Conservation (phyloP, 495 filamentous ascomycete species). For the Jackrogersella multiformis region DNA sequence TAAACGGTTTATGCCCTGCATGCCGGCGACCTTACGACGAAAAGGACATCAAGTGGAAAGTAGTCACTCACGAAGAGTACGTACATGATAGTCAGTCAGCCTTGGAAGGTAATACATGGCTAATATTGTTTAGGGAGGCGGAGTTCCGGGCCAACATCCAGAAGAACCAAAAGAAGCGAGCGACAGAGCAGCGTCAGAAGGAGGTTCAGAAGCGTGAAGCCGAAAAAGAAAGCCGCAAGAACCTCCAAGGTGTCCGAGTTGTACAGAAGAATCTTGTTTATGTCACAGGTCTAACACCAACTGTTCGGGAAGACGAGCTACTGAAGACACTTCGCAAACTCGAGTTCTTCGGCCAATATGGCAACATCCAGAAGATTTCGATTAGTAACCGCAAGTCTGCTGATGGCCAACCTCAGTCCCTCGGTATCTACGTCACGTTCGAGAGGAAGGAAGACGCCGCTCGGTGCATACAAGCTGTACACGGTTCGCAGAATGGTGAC, state of each 20-base stretch:
- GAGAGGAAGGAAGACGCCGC: constrained; percentile 86
- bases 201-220: constrained; percentile 96
- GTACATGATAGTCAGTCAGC: constrained; percentile 44
- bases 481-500: constrained; percentile 91
- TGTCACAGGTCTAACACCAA: constrained; percentile 91
- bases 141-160: constrained; percentile 85
- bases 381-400: constrained; percentile 92
- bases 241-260: constrained; percentile 91
- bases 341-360: constrained; percentile 98
- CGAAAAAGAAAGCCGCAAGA: constrained; percentile 92
- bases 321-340: constrained; percentile 84
- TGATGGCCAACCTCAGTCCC: constrained; percentile 74
- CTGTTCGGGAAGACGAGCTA: constrained; percentile 88
- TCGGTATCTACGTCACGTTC: constrained; percentile 98
- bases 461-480: constrained; percentile 87
- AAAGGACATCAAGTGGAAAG: constrained; percentile 94
- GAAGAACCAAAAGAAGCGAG: constrained; percentile 89
- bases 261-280: constrained; percentile 99
- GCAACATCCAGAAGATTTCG: constrained; percentile 97
- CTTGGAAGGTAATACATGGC: constrained; percentile 4
- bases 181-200: constrained; percentile 84
- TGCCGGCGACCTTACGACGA: constrained; percentile 96
- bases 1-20: constrained; percentile 95
- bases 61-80: constrained; percentile 92
- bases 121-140: constrained; percentile 56